These are phyloP conservation scores for Botryotinia calthae DNA, from an alignment of 2,329 filamentous ascomycete genomes.

Conservation along the genomic window DNA sequence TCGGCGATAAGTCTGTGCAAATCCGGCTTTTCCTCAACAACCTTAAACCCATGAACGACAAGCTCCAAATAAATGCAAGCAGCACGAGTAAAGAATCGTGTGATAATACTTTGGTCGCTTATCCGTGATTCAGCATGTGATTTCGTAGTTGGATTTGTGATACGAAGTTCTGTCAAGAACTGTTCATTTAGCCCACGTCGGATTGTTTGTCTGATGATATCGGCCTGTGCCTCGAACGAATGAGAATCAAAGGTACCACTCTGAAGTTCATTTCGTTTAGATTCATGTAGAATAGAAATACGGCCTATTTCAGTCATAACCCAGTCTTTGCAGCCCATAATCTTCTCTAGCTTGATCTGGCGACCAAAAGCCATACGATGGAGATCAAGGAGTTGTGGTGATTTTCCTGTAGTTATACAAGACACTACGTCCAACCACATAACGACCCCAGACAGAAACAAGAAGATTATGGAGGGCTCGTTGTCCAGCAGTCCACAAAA, in stretches of 20 bases:
- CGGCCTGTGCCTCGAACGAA: slow-evolving; percentile 22
- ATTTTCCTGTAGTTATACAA: slow-evolving; percentile 45
- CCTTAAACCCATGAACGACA: slow-evolving; percentile 29
- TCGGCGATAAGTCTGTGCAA: slow-evolving; percentile 25
- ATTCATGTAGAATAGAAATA: slow-evolving; percentile 52
- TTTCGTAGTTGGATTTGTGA: slow-evolving; percentile 19
- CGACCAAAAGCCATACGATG: slow-evolving; percentile 42
- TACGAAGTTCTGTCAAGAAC: slow-evolving; percentile 24
- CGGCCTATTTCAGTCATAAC: slow-evolving; percentile 53
- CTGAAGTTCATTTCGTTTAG: slow-evolving; percentile 50
- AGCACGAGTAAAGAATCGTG: slow-evolving; percentile 30
- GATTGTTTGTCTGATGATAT: slow-evolving; percentile 30
- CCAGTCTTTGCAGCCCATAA: slow-evolving; percentile 58
- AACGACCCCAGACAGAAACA: slow-evolving; percentile 49
- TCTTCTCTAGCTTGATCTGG: slow-evolving; percentile 45
- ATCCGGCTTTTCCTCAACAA: slow-evolving; percentile 15
- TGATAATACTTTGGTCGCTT: slow-evolving; percentile 23
- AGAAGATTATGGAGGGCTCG: slow-evolving; percentile 45
- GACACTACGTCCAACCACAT: slow-evolving; percentile 52
- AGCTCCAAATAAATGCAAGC: slow-evolving; percentile 34
- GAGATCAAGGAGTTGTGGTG: slow-evolving; percentile 45
- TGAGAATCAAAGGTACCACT: slow-evolving; percentile 21
- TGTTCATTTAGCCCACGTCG: slow-evolving; percentile 26
- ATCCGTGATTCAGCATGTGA: background rate
- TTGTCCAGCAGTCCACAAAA: slow-evolving; percentile 20